Evolutionary conservation across 2,329 filamentous ascomycete species (phyloP).

Genomic region (Fusarium lyarnte): DNA sequence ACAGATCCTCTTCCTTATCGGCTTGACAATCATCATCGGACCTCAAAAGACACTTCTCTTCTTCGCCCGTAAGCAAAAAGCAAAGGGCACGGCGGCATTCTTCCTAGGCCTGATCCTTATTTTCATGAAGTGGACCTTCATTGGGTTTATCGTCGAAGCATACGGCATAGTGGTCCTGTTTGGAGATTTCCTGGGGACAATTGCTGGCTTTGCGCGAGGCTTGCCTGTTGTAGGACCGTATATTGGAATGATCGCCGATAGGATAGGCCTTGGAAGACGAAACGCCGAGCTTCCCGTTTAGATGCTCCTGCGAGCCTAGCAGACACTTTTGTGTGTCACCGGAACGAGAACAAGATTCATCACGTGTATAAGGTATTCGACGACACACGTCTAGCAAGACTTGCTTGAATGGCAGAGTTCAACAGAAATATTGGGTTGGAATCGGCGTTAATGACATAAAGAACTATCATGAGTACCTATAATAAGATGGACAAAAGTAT

Average conservation of each 20-base stretch:
- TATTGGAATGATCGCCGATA: constrained; percentile 78
- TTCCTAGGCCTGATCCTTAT: constrained; percentile 85
- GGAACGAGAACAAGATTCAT: neutral
- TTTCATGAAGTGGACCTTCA: constrained; percentile 86
- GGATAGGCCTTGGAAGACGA: constrained; percentile 72
- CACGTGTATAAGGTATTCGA: constrained; percentile 2
- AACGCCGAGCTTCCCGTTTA: constrained; percentile 83
- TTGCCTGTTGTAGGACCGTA: constrained; percentile 88
- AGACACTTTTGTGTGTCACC: neutral
- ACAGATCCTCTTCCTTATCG: constrained; percentile 96
- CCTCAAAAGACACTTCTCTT: constrained; percentile 90
- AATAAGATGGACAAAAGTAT: constrained; percentile 14
- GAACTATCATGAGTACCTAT: constrained; percentile 9
- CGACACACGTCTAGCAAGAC: constrained; percentile 22
- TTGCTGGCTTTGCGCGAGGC: constrained; percentile 85
- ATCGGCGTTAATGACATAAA: constrained; percentile 39
- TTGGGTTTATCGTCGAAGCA: constrained; percentile 89
- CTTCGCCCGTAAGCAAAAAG: constrained; percentile 93
- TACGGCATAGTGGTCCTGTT: constrained; percentile 95
- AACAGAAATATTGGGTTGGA: constrained; percentile 32
- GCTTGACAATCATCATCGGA: constrained; percentile 95
- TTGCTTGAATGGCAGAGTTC: constrained; percentile 29
- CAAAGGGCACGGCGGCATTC: constrained; percentile 91
- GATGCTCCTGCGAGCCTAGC: constrained; percentile 34
- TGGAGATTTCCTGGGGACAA: constrained; percentile 94